Base-by-base conservation (phyloP, 2,329 filamentous ascomycete species). In the Botrytis squamosa region DNA sequence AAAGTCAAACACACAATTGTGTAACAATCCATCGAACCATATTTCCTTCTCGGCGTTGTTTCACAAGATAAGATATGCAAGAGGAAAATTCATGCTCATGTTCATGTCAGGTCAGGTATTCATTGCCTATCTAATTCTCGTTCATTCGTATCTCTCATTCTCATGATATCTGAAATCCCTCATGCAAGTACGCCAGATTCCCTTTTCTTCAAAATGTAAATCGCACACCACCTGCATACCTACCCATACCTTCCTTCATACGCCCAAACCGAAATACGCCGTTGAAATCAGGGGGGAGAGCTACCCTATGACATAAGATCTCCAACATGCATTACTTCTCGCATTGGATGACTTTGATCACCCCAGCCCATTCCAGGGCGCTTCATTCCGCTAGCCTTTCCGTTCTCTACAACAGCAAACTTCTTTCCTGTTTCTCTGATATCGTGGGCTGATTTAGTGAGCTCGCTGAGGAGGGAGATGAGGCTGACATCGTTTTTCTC, bases 401-500 rank as follows among this genome's bases (percentile, higher is more conserved):
- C 66, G 18, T 67, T 36, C 25, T 80, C 90, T 20, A 93, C 83
- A 20, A 91, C 82, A 46, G 84, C 82, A 77, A 91, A 93, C 82
- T 95, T 97, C 79, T 89, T 90, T 62, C 94, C 93, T 2, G 95
- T 84, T 66, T 93, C 91, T 71, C 92, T 89, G 38, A 92, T 90
- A 49, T 90, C 88, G 73, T 89, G 88, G 33, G 95, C 86, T 75
- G 90, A 92, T 75, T 92, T 88, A 76, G 95, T 91, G 44, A 98
- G 87, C 36, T 89, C 87, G 63, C 93, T 91, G 14, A 98, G 87
- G 2, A 98, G 85, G 7, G 89, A 88, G 68, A 97, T 88, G 3
- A 98, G 87, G 72, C 91, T 87, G 42, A 97, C 94, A 78, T 98
- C 94, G 79, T 97, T 96, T 75, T 91, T 87, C 83, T 97, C 93